Evolutionary conservation across 345 rosid genomes (phyloP), one percentile per base, ranked within the genome.

Genomic region (Euclidium syriacum): DNA sequence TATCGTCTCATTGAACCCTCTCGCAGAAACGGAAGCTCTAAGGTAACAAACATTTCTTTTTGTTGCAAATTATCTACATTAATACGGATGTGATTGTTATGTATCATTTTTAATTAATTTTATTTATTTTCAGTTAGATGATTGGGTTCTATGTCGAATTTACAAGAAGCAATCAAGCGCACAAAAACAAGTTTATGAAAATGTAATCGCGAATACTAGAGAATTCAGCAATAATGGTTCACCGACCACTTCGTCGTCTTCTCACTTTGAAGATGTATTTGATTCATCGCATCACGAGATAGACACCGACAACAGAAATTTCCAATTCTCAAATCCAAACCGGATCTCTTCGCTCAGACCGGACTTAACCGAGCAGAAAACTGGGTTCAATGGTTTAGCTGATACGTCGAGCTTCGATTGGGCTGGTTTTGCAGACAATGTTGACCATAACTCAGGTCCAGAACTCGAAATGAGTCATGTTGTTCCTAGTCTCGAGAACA

Each of bases 141-240:
- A 94, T 2, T 94, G 99, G 99, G 99, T 94, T 17, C 46, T 94
- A 18, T 94, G 99, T 55, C 85, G 99, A 57, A 94, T 94, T 22
- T 94, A 89, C 68, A 84, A 85, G 77, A 94, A 94, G 83, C 78
- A 81, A 64, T 78, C 94, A 29, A 68, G 95, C 43, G 62, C 78
- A 6, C 88, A 82, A 23, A 89, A 77, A 18, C 68, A 78, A 32
- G 16, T 70, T 50, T 62, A 80, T 30, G 67, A 62, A 1, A 39
- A 69, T 23, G 64, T 57, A 52, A 46, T 80, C 1, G 38, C 52
- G 24, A 58, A 16, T 35, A 33, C 77, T 83, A 79, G 63, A 73
- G 95, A 92, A 44, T 69, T 73, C 34, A 87, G 91, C 77, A 72
- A 67, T 47, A 83, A 78, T 29, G 81, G 75, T 4, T 72, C 87